Base-by-base conservation (phyloP, 1,139 yeast species). In the Geotrichum reessii region DNA sequence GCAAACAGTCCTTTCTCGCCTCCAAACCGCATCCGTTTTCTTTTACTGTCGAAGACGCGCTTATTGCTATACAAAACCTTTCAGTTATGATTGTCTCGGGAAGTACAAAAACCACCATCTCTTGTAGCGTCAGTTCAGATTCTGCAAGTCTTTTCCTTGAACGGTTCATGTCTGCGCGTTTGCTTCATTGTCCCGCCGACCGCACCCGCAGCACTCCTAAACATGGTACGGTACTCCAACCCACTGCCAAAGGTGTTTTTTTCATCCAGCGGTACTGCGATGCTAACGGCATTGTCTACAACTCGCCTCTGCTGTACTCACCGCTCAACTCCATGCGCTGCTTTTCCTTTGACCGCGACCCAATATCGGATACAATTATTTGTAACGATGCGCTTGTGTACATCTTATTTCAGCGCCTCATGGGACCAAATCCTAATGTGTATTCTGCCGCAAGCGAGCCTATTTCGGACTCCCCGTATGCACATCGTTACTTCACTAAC, bases 201-300 rank as follows among this genome's bases (percentile, higher is more conserved):
- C 77, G 95, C 65, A 67, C 71, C 0, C 59, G 67, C 8, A 52
- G 58, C 24, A 60, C 58, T 11, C 59, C 63, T 19, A 61, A 64
- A 12, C 52, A 49, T 1, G 57, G 62, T 14, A 59, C 59, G 4
- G 42, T 62, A 4, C 69, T 91, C 42, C 98, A 92, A 67, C 96
- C 97, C 4, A 90, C 98, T 0, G 93, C 98, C 0, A 93, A 93
- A 68, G 99, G 98, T 0, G 82, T 90, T 3, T 84, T 91, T 0
- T 69, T 90, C 0, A 72, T 92, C 1, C 82, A 81, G 55, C 75
- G 78, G 12, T 90, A 85, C 68, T 84, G 86, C 63, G 74, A 75
- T 56, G 78, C 76, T 50, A 73, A 80, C 56, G 95, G 0, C 47
- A 53, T 7, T 54, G 53, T n/a, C 42, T 55, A 24, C 57, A 50